Evolutionary conservation across 768 basidiomycete species (phyloP).

Genomic region (Pholiota conissans): DNA sequence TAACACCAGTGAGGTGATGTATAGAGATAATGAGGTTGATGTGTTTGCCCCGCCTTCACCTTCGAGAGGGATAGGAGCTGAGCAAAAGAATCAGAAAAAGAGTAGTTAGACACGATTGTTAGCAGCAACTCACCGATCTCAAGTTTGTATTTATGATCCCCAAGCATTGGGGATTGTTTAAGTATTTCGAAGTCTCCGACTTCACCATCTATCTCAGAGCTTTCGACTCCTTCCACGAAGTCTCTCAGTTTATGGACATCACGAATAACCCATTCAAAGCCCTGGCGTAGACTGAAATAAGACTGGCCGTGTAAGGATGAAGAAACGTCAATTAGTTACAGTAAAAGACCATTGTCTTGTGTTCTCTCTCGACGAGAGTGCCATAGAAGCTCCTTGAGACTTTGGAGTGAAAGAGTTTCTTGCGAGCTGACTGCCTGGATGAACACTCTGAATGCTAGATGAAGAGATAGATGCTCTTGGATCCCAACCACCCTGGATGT

Average conservation of each 20-base stretch:
- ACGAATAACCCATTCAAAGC: constrained; percentile 71
- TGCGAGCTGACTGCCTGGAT: constrained; percentile 11
- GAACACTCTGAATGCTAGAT: constrained; percentile 21
- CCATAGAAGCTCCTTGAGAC: constrained; percentile 23
- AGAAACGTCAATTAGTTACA: constrained; percentile 32
- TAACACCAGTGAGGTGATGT: constrained; percentile 63
- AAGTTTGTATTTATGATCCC: constrained; percentile 70
- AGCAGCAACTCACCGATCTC: constrained; percentile 54
- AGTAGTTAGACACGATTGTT: neutral
- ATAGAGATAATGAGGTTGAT: constrained; percentile 53
- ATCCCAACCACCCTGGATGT: constrained; percentile 30
- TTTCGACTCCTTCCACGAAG: constrained; percentile 49
- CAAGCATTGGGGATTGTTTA: constrained; percentile 64
- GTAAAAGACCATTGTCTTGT: constrained; percentile 68
- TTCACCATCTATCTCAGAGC: constrained; percentile 27
- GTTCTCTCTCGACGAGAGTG: constrained; percentile 36
- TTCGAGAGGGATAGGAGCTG: constrained; percentile 24
- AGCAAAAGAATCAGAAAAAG: too few relatives aligned
- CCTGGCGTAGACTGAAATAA: constrained; percentile 36
- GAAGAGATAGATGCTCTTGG: constrained; percentile 27
- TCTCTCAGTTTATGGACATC: constrained; percentile 57
- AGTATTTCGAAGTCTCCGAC: constrained; percentile 58
- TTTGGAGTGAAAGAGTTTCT: constrained; percentile 19
- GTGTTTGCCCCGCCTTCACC: constrained; percentile 24
- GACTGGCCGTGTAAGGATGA: neutral